Percentiles rank a stretch among this genome's conserved stretches.
These are phyloP conservation scores for Lumnitzera littorea DNA, from an alignment of 345 rosid species.

Conservation along the genomic window DNA sequence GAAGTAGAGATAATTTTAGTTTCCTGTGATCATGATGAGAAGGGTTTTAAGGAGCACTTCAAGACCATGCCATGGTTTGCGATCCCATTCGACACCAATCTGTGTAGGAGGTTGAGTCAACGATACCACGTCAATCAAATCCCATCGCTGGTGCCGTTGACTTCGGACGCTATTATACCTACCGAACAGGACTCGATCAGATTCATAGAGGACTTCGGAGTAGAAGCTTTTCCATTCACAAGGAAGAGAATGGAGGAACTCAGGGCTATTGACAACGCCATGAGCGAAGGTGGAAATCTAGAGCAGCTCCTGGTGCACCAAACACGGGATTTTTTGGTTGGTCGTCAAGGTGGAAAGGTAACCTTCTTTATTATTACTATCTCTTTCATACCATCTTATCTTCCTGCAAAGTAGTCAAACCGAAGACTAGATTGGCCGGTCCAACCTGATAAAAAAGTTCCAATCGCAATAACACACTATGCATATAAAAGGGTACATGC, in stretches of 20 bases:
- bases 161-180: slow-evolving; percentile 25
- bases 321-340: slow-evolving; percentile 34
- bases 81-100: slow-evolving; percentile 43
- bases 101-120: slow-evolving; percentile 32
- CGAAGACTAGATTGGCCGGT: no score
- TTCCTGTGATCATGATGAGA: slow-evolving; percentile 63
- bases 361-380: no score
- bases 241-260: slow-evolving; percentile 51
- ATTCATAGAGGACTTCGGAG: slow-evolving; percentile 60
- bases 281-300: slow-evolving; percentile 51
- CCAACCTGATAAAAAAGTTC: no score
- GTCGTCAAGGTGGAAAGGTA: slow-evolving; percentile 43
- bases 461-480: no score
- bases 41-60: slow-evolving; percentile 52
- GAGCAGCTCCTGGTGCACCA: slow-evolving; percentile 47
- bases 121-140: slow-evolving; percentile 42
- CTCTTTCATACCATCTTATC: no score
- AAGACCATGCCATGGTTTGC: slow-evolving; percentile 78
- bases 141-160: slow-evolving; percentile 50
- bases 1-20: slow-evolving; percentile 60
- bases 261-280: slow-evolving; percentile 47
- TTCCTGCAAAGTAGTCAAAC: no score
- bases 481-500: no score
- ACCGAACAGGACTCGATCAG: slow-evolving; percentile 52
- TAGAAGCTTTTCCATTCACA: slow-evolving; percentile 67